These are phyloP conservation scores for Lobosporangium transversale DNA, from an alignment of 192 early-diverging fungal genomes.

Conservation along the genomic window DNA sequence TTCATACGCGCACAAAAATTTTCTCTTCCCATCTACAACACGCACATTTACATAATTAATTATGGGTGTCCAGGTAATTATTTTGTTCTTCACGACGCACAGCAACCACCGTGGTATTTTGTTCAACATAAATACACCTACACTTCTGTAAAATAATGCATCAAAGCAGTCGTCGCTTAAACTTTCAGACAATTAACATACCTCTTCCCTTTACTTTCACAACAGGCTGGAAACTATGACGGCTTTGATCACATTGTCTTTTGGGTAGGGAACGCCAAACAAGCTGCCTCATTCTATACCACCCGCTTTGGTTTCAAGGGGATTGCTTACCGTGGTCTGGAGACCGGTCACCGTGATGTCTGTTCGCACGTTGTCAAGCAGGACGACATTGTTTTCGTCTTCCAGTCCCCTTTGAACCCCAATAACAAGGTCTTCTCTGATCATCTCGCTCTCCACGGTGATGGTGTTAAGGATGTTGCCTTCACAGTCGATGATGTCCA, in stretches of 20 bases:
- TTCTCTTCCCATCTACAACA: neutral
- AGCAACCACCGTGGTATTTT: no score
- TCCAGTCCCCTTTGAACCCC: slow-evolving; percentile 92
- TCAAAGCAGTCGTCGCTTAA: neutral
- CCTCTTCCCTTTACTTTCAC: neutral
- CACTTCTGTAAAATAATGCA: neutral
- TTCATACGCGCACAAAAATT: neutral
- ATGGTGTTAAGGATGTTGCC: slow-evolving; percentile 95
- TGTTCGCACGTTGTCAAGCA: slow-evolving; percentile 89
- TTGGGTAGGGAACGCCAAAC: slow-evolving; percentile 61
- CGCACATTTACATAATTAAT: neutral
- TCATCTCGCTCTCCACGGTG: slow-evolving; percentile 85
- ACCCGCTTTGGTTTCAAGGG: slow-evolving; percentile 94
- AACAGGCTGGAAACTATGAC: slow-evolving; percentile 68
- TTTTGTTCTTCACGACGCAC: no score
- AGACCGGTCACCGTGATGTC: slow-evolving; percentile 90
- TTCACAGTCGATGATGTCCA: slow-evolving; percentile 89
- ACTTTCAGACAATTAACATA: neutral
- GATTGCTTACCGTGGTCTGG: slow-evolving; percentile 94
- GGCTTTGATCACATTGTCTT: slow-evolving; percentile 65
- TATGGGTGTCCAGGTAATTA: slow-evolving; percentile 6
- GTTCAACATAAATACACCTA: no score
- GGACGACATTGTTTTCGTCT: slow-evolving; percentile 85
- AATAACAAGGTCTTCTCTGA: slow-evolving; percentile 74
- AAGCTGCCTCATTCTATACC: slow-evolving; percentile 92